Evolutionary conservation across 225 moss, liverwort and hornwort genomes (phyloP), one percentile per base, ranked within the genome.

Genomic region (Sphagnum contortum): DNA sequence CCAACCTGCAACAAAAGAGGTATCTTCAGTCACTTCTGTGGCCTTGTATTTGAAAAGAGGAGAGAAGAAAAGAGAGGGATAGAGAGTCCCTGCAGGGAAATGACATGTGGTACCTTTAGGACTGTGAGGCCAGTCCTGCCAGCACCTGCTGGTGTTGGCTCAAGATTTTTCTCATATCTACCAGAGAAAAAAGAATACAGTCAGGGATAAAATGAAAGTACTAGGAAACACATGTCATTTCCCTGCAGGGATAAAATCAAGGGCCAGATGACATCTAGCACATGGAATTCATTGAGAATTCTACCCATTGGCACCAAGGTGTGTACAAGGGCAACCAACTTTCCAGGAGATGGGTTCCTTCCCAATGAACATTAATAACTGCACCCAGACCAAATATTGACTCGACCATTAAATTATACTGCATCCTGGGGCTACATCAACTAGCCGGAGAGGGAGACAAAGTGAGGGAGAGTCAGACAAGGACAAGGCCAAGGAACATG

Each of bases 141-240:
- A 69, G 87, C 83, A 44, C 87, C 87, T 48, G 83, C 83, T 60
- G 83, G 75, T 67, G 71, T 87, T 78, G 87, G 83, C 76, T 87
- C 82, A 66, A 87, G 83, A 70, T 87, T 87, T 83, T 83, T 87
- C 83, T 83, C 80, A 76, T 50, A 83, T 70, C 87, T 87, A 78
- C 77, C 46, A 55, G 56, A 45, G 57, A 57, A 61, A 4, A 7
- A 12, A 44, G 45, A 48, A 8, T 50, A 29, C 29, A 29, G 29
- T 29, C 29, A 29, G 29, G 29, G 29, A 29, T 29, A 29, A 29
- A 29, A 0, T 29, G 29, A 29, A 29, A 1, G 29, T 0, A 0
- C 29, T 29, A 29, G 29, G 29, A 29, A 29, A 29, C 29, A 29
- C 29, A 29, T 29, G 29, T 29, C 29, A 29, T 29, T 29, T 29